Evolutionary conservation across 2,329 filamentous ascomycete species (phyloP).

Genomic region (Fusarium sp.): DNA sequence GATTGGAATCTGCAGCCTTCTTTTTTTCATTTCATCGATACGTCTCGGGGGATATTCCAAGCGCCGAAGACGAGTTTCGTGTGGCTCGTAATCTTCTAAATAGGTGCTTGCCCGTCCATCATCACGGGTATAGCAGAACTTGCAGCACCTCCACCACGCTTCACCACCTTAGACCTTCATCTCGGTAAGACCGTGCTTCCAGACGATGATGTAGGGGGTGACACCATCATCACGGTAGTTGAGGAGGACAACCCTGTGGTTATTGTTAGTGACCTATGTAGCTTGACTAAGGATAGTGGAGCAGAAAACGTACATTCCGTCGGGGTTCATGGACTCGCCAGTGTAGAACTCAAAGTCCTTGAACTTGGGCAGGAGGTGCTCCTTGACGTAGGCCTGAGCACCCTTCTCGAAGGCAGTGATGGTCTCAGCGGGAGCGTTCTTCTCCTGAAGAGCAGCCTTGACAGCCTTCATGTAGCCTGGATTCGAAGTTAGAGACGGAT

Average conservation of each 20-base stretch:
- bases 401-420: conserved; percentile 85
- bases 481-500: conserved; percentile 8
- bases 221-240: conserved; percentile 98
- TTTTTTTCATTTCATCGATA: conserved; percentile 43
- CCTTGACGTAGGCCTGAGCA: conserved; percentile 82
- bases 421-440: conserved; percentile 71
- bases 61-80: conserved; percentile 39
- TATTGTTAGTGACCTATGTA: conserved; percentile 9
- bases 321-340: conserved; percentile 91
- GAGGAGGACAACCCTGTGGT: conserved; percentile 81
- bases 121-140: conserved; percentile 30
- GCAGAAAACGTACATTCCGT: conserved; percentile 83
- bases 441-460: conserved; percentile 76
- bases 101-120: conserved; percentile 32
- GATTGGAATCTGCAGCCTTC: conserved; percentile 33
- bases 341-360: conserved; percentile 97
- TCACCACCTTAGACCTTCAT: conserved; percentile 83
- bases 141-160: conserved; percentile 26
- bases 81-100: conserved; percentile 41
- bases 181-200: conserved; percentile 93
- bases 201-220: conserved; percentile 89
- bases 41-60: conserved; percentile 39
- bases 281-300: not conserved
- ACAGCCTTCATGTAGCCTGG: conserved; percentile 92
- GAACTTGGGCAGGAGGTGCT: conserved; percentile 84